Evolutionary conservation across 345 rosid genomes (phyloP).

Genomic region (Triadica sebifera): DNA sequence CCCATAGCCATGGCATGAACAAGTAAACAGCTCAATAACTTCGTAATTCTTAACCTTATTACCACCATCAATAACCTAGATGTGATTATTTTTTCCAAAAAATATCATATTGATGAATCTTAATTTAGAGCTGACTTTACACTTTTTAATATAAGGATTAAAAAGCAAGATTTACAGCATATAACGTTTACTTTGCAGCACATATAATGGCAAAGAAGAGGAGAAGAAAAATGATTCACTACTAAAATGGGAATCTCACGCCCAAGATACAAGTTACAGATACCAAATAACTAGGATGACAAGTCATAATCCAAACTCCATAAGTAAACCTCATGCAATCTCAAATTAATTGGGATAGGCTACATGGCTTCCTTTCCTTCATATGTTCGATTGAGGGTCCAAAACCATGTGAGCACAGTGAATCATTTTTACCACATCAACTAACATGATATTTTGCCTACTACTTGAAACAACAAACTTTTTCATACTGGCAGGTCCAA

Average conservation of each 20-base stretch:
- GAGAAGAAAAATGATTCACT: background rate
- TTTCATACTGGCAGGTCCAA: background rate
- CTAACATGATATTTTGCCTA: background rate
- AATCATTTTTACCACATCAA: background rate
- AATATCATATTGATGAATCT: background rate
- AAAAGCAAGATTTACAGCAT: background rate
- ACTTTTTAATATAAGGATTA: background rate
- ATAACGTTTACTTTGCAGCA: background rate
- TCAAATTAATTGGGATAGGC: background rate
- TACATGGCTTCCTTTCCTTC: background rate
- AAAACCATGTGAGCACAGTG: background rate
- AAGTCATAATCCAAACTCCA: background rate
- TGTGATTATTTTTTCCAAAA: background rate
- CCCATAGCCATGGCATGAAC: background rate
- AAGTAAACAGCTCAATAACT: background rate
- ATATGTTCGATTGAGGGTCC: background rate
- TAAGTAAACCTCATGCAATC: background rate
- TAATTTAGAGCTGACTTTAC: background rate
- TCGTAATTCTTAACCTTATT: background rate
- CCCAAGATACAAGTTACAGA: background rate
- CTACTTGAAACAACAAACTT: no score
- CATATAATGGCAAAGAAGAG: background rate
- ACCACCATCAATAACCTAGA: background rate
- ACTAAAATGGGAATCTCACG: background rate
- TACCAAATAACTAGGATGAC: background rate